Evolutionary conservation across 2,329 filamentous ascomycete genomes (phyloP).

Genomic region (Aspergillus brasiliensis): DNA sequence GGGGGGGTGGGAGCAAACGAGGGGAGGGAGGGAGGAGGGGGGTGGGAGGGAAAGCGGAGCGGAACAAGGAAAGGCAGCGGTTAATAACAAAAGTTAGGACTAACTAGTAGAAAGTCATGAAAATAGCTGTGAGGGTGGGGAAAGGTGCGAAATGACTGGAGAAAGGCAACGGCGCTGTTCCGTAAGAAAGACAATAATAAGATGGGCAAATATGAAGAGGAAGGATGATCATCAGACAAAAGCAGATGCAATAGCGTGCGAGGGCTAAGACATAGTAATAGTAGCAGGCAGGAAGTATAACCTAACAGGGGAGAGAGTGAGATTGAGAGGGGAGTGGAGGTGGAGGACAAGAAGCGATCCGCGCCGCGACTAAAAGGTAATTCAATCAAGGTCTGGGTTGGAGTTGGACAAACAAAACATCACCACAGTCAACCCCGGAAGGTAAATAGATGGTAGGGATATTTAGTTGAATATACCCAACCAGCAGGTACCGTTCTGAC

Average conservation of each 20-base stretch:
- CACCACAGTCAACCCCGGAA: neutral
- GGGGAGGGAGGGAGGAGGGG: constrained; percentile 5
- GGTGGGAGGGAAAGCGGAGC: neutral
- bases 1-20: neutral
- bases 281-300: constrained; percentile 6
- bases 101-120: constrained; percentile 13
- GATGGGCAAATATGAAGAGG: constrained; percentile 6
- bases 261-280: neutral
- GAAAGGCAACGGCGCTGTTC: constrained; percentile 2
- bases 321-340: neutral
- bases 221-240: constrained; percentile 7
- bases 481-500: no score
- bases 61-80: neutral
- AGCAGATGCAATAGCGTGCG: neutral
- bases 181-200: neutral
- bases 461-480: neutral
- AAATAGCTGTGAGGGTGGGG: constrained; percentile 4
- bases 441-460: neutral
- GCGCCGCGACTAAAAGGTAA: constrained; percentile 5
- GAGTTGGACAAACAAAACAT: neutral
- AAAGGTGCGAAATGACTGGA: neutral
- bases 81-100: constrained; percentile 1
- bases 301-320: neutral
- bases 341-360: constrained; percentile 8
- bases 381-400: constrained; percentile 8